These are phyloP conservation scores for Plasmodium sp. DNA, from an alignment of 169 alveolate genomes.

Conservation along the genomic window DNA sequence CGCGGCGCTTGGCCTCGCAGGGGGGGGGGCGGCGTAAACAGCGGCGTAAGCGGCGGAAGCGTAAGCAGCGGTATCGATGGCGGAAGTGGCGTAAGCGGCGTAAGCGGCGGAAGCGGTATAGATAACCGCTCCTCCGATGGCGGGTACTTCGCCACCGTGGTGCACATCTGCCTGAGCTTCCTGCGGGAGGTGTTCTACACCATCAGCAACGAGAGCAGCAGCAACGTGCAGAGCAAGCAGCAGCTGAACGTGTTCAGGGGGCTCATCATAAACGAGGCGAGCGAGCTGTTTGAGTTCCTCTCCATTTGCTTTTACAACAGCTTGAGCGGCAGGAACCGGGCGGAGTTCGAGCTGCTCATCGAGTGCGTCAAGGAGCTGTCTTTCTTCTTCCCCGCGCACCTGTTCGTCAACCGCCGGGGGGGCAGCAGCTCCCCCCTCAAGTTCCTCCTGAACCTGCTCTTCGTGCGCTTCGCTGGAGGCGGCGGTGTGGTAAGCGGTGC, in stretches of 20 bases:
- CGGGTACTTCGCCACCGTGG: background rate
- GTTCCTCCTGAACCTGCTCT: conserved; percentile 16
- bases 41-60: background rate
- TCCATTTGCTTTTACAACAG: conserved; percentile 16
- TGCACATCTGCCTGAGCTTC: conserved; percentile 61
- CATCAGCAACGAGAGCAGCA: conserved; percentile 28
- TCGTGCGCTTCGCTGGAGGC: background rate
- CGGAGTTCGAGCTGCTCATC: conserved; percentile 14
- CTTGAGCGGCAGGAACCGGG: background rate
- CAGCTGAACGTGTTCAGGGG: conserved; percentile 17
- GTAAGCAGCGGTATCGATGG: background rate
- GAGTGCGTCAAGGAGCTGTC: conserved; percentile 56
- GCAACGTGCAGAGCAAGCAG: conserved; percentile 7
- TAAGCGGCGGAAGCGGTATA: background rate
- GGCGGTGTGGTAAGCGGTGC: background rate
- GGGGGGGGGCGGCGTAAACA: background rate
- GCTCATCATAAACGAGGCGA: conserved; percentile 14
- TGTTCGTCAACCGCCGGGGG: conserved; percentile 9
- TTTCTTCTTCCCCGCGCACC: conserved; percentile 40
- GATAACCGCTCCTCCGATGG: background rate
- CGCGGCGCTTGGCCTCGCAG: background rate
- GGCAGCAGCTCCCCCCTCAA: conserved; percentile 21
- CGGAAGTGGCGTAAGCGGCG: background rate
- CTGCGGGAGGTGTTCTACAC: conserved; percentile 27
- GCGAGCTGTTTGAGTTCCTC: conserved; percentile 19